Percentiles rank a stretch among this genome's conserved stretches.
Evolutionary conservation across 2,329 filamentous ascomycete genomes (phyloP).

Genomic region (Tolypocladium nubicola): DNA sequence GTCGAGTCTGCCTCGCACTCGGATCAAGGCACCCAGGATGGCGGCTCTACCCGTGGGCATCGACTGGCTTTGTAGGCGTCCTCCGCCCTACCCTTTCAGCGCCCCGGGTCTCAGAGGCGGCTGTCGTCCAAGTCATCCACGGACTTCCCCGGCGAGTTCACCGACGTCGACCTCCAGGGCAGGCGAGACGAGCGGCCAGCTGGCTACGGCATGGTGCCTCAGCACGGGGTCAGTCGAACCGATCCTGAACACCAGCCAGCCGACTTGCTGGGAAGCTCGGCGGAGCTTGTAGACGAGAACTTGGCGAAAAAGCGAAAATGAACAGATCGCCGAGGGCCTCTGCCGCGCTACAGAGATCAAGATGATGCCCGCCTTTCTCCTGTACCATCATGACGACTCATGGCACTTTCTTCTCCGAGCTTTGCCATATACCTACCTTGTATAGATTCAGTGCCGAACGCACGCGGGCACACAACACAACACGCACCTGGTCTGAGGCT

Average conservation of each 20-base stretch:
- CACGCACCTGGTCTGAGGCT: background rate
- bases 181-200: conserved; percentile 36
- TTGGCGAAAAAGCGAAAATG: background rate
- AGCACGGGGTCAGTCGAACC: conserved; percentile 45
- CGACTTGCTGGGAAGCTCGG: conserved; percentile 41
- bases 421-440: background rate
- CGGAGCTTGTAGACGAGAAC: conserved; percentile 42
- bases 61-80: conserved; percentile 8
- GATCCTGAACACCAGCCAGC: conserved; percentile 34
- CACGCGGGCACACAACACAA: background rate
- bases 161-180: conserved; percentile 26
- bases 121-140: conserved; percentile 40
- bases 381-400: background rate
- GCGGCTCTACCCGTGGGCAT: conserved; percentile 2
- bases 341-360: background rate
- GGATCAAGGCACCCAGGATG: conserved; percentile 6
- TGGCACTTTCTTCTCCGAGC: background rate
- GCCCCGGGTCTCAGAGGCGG: conserved; percentile 40
- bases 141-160: conserved; percentile 34
- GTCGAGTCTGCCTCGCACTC: conserved; percentile 5
- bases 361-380: too few species aligned
- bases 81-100: conserved; percentile 43
- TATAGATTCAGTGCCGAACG: background rate
- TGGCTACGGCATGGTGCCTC: conserved; percentile 45
- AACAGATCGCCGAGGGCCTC: background rate